A percentile compares a stretch with the other conserved stretches of the same genome.
Conservation (phyloP, 1,284 basidiomycete genomes). For the Trichosporon ovoides region DNA sequence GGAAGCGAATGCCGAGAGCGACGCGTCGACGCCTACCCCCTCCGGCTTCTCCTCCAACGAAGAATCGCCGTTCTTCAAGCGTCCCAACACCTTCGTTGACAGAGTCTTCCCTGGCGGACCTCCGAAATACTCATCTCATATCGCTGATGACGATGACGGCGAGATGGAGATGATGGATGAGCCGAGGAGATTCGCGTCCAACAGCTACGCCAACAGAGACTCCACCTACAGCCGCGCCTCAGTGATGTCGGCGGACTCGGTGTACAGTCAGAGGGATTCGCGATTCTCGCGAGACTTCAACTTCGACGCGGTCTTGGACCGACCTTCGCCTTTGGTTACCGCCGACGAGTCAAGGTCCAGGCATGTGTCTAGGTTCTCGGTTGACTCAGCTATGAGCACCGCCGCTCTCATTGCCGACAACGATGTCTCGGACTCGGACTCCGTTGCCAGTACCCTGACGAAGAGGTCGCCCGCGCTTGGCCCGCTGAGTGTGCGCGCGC, state of each 20-base stretch:
- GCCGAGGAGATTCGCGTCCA: not conserved
- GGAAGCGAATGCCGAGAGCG: not conserved
- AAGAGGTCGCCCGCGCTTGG: not conserved
- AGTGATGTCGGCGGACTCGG: not conserved
- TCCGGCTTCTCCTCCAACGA: not conserved
- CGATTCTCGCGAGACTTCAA: not conserved
- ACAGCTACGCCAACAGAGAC: not conserved
- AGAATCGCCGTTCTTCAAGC: not conserved
- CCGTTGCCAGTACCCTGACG: not conserved
- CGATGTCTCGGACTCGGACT: not conserved
- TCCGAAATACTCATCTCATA: not conserved
- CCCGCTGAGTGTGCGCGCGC: not conserved
- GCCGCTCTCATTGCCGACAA: not conserved
- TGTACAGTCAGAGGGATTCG: not conserved
- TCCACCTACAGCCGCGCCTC: not conserved
- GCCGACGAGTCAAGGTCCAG: not conserved
- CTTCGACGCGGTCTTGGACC: not conserved
- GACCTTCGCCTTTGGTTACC: not conserved
- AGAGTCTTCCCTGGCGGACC: not conserved
- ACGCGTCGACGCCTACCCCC: not conserved
- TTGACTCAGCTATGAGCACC: slow-evolving; percentile 1
- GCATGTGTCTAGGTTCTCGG: slow-evolving; percentile 1
- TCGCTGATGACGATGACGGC: too few species aligned
- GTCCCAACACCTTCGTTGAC: not conserved
- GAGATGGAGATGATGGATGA: too few species aligned